Conservation (phyloP, 1,284 basidiomycete genomes). For the Pterulicium gracile region DNA sequence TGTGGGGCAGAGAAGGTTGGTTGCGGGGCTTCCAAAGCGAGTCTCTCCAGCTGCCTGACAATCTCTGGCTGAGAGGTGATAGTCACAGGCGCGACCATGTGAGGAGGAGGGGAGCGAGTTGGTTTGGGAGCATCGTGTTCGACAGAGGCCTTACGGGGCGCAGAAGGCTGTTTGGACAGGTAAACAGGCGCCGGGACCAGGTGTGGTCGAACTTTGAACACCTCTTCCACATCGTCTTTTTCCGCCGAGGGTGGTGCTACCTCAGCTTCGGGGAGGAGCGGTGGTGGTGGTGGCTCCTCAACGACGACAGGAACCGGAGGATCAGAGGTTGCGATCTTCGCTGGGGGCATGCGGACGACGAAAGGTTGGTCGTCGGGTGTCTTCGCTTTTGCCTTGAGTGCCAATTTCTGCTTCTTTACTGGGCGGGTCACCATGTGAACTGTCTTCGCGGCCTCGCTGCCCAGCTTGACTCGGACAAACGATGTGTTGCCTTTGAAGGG, state of each 20-base stretch:
- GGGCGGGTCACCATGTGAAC: neutral
- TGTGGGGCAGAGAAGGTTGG: neutral
- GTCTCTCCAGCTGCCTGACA: neutral
- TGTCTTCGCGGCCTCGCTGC: slow-evolving; percentile 22
- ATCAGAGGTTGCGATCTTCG: neutral
- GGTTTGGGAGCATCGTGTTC: slow-evolving; percentile 12
- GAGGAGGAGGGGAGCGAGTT: slow-evolving; percentile 11
- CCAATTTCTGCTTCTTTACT: neutral
- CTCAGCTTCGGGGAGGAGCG: slow-evolving; percentile 9
- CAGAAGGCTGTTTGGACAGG: slow-evolving; percentile 17
- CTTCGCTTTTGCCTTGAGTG: neutral
- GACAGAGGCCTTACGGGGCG: slow-evolving; percentile 2
- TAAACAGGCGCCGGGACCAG: slow-evolving; percentile 22
- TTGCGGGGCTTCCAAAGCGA: neutral
- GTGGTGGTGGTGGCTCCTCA: slow-evolving; percentile 9
- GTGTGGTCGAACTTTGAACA: slow-evolving; percentile 43
- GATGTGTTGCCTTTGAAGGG: neutral
- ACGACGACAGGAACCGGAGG: slow-evolving; percentile 7
- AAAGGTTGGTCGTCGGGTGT: slow-evolving; percentile 5
- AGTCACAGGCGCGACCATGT: slow-evolving; percentile 8
- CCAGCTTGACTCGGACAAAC: slow-evolving; percentile 48
- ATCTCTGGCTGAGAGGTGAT: slow-evolving; percentile 7
- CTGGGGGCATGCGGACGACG: slow-evolving; percentile 19
- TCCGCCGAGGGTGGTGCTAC: slow-evolving; percentile 13
- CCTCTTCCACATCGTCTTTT: slow-evolving; percentile 28